Percentiles rank a stretch among this genome's conserved stretches.
phyloP scores from a whole-genome alignment of 202 grass and related monocot genomes.

The Elaeis oleifera region DNA sequence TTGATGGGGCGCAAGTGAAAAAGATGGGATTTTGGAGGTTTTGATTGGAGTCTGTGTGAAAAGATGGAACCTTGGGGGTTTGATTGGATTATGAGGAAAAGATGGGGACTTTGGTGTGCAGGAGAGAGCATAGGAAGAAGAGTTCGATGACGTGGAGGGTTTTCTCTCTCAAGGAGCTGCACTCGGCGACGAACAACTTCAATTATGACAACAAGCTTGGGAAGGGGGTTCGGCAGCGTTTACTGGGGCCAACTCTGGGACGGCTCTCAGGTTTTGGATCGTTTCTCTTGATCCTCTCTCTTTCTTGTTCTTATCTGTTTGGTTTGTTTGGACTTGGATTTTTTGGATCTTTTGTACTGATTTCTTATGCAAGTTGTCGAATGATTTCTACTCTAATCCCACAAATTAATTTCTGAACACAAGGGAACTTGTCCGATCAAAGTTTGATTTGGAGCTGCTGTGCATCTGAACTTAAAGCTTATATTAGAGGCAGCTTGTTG shows the following conservation, averaged over 20 bases:
- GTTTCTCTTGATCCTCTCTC: neutral
- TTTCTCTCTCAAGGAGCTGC: conserved; percentile 79
- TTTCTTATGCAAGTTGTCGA: no score
- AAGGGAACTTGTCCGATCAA: no score
- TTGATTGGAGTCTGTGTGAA: no score
- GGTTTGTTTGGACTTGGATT: no score
- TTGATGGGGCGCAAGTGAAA: neutral
- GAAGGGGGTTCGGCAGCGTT: conserved; percentile 67
- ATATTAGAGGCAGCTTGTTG: no score
- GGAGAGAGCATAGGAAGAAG: conserved; percentile 44
- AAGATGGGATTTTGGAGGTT: neutral
- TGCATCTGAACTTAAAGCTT: no score
- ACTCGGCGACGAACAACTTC: conserved; percentile 70
- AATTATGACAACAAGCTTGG: conserved; percentile 93
- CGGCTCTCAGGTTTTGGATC: conserved; percentile 61
- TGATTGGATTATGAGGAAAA: neutral
- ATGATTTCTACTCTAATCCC: no score
- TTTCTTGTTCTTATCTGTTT: no score
- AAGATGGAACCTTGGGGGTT: neutral
- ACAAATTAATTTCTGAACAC: no score
- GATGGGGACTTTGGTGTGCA: conserved; percentile 13
- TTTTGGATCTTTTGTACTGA: no score
- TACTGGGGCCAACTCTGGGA: conserved; percentile 96
- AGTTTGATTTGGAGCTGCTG: no score
- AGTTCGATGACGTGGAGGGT: conserved; percentile 35